Evolutionary conservation across 2,329 filamentous ascomycete genomes (phyloP).

Genomic region (Chalara sp.): DNA sequence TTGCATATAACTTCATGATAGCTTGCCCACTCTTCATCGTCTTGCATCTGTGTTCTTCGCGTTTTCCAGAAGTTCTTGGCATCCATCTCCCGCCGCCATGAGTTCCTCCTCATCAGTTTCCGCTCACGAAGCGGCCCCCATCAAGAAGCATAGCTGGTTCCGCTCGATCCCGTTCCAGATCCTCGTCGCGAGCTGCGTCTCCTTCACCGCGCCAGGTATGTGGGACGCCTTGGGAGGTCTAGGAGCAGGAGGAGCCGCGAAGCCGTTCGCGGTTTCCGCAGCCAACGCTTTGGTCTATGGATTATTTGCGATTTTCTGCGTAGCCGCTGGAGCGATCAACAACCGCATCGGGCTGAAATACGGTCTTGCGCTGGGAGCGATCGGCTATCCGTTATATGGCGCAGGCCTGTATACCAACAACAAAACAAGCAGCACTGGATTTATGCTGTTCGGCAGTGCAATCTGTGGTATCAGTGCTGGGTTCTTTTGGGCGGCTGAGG

Average conservation of each 20-base stretch:
- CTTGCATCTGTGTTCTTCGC: no score
- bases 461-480: conserved; percentile 33
- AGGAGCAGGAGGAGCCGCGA: conserved; percentile 35
- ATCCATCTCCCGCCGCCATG: no score
- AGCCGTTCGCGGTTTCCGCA: conserved; percentile 35
- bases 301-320: conserved; percentile 37
- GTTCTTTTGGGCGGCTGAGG: conserved; percentile 36
- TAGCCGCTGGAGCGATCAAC: conserved; percentile 31
- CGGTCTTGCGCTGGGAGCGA: conserved; percentile 35
- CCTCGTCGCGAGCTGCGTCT: conserved; percentile 31
- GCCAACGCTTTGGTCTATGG: conserved; percentile 40
- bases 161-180: conserved; percentile 33
- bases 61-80: no score
- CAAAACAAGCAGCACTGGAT: conserved; percentile 31
- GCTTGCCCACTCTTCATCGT: no score
- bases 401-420: conserved; percentile 35
- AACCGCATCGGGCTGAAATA: conserved; percentile 32
- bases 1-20: no score
- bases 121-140: no score
- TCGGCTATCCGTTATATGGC: conserved; percentile 34
- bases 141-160: not conserved
- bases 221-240: conserved; percentile 37
- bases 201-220: conserved; percentile 35
- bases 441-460: conserved; percentile 31
- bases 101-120: no score